Base-by-base conservation (phyloP, 495 filamentous ascomycete genomes). In the Schizothecium vesticola region DNA sequence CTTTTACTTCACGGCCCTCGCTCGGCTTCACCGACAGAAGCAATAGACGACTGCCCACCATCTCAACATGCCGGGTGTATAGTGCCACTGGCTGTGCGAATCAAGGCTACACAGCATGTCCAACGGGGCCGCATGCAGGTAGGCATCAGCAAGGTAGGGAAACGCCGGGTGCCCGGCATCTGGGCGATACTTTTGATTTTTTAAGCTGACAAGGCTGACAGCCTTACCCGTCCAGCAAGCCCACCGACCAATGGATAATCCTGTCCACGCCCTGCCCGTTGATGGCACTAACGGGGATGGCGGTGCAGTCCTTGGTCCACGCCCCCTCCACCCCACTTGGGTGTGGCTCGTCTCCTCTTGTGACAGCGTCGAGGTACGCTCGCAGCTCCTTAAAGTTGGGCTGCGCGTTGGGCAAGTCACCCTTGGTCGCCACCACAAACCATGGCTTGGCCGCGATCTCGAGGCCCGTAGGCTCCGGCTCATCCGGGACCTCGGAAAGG, bases 391-490 rank as follows among this genome's bases (percentile, higher is more conserved):
- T 80, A 75, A 91, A 99, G 70, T 93, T 95, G 24, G 89, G 85
- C 77, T 92, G 84, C 7, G 96, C 95, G 1, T 85, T 84, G 10
- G 87, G 85, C 61, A 97, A 74, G 77, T 99, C 95, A 11, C 92
- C 94, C 78, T 99, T 99, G 43, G 94, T 97, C 10, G 93, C 96
- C 43, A 98, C 91, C 1, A 98, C 94, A 72, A 97, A 95, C 96
- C 96, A 99, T 7, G 94, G 93, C 77, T 99, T 99, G 11, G 84
- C 84, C 19, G 91, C 90, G 60, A 96, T 91, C 56, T 91, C 87
- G 19, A 90, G 83, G 19, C 79, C 76, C 8, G 71, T 69, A 10
- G 71, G 64, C 10, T 74, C 68, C 0, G 70, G 71, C 11, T 69
- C 69, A 31, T 80, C 75, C 24, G 81, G 74, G 21, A 80, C 71